Base-by-base conservation (phyloP, 225 moss, liverwort and hornwort genomes). In the Sphagnum contortum region DNA sequence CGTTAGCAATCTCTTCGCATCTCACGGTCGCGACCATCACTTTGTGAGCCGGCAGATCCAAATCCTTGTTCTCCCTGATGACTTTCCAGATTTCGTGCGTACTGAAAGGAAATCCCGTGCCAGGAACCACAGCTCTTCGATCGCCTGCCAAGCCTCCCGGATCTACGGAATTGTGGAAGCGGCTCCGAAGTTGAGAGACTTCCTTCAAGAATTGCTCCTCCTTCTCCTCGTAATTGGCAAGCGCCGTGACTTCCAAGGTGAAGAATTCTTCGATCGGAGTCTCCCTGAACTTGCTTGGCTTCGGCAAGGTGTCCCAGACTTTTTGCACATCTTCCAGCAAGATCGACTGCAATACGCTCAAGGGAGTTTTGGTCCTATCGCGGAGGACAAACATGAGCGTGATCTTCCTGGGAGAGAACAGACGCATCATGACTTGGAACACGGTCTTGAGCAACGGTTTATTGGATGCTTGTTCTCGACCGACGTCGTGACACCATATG, bases 401-500 rank as follows among this genome's bases (percentile, higher is more conserved):
- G 0, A 91, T 98, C 70, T 91, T 98, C 4, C 98, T 69, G 0
- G 98, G 98, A 0, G 91, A 89, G 12, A 98, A 98, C 48, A 98
- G 47, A 6, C 96, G 78, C 88, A 89, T 90, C 96, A 96, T 96
- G 48, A 96, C 96, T 54, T 98, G 98, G 46, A 98, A 98, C 48
- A 98, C 93, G 4, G 89, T 87, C 79, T 93, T 98, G 14, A 98
- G 29, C 14, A 98, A 70, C 0, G 98, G 98, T 53, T 89, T 93
- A 62, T 98, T 98, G 2, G 91, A 89, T 2, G 98, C 98, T 9
- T 98, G 93, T 78, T 98, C 98, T 50, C 98, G 83, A 2, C 98
- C 98, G 14, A 98, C 93, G 69, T 98, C 93, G 51, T 98, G 93
- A 57, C 98, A 98, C 96, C 96, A 98, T 89, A 98, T 86, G 73